phyloP scores from a whole-genome alignment of 2,329 filamentous ascomycete species.

The Colletotrichum eleusines region DNA sequence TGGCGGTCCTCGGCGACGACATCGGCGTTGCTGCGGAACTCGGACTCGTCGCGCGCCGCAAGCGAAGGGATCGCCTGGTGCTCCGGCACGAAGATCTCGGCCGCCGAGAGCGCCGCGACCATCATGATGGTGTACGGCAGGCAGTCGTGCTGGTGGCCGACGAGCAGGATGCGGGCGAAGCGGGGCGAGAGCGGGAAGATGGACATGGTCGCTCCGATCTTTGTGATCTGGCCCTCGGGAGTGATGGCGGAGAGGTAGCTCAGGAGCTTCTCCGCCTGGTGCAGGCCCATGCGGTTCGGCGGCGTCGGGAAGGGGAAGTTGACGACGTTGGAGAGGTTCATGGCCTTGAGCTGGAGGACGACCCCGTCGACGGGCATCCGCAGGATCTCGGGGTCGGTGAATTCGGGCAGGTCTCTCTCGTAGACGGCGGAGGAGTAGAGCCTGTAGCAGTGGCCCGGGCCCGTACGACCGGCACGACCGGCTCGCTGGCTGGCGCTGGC shows the following conservation, averaged over 20 bases:
- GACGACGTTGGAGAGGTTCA: conserved; percentile 89
- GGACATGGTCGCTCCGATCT: conserved; percentile 83
- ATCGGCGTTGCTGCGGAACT: conserved; percentile 73
- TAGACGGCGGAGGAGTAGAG: conserved; percentile 96
- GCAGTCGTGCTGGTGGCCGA: conserved; percentile 85
- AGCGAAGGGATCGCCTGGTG: conserved; percentile 77
- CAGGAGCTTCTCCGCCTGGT: conserved; percentile 87
- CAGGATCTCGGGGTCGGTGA: conserved; percentile 88
- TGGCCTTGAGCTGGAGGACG: conserved; percentile 92
- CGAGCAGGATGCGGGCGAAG: conserved; percentile 90
- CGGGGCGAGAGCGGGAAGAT: conserved; percentile 91
- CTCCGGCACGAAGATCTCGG: conserved; percentile 88
- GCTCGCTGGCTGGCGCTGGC: conserved; percentile 92
- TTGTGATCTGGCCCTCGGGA: conserved; percentile 78
- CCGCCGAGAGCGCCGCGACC: conserved; percentile 88
- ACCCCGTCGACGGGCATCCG: conserved; percentile 93
- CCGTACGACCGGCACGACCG: conserved; percentile 94
- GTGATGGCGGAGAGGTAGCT: conserved; percentile 87
- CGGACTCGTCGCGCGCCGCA: conserved; percentile 59
- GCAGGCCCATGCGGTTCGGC: conserved; percentile 80
- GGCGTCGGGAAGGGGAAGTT: conserved; percentile 98
- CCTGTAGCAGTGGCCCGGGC: conserved; percentile 94
- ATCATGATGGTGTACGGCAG: conserved; percentile 88
- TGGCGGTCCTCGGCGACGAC: conserved; percentile 78
- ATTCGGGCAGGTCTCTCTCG: conserved; percentile 88